Conservation (phyloP, 164 flowering plant species). For the Piper longum region DNA sequence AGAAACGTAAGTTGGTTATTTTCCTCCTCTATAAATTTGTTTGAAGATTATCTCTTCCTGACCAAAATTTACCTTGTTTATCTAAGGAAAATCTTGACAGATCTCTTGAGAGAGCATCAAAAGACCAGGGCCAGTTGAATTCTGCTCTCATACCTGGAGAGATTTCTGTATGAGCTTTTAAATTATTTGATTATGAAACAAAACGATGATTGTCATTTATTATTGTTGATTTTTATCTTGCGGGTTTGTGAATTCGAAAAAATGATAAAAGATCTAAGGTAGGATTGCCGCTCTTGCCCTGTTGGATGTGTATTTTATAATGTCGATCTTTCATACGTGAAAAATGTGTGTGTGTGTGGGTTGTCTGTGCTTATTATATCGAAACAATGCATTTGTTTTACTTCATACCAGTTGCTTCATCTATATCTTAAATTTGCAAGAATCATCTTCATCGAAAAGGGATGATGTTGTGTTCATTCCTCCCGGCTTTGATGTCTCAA, state of each 20-base stretch:
- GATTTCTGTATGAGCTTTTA: constrained; percentile 37
- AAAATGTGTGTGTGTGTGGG: neutral
- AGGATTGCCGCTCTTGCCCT: neutral
- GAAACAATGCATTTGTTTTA: neutral
- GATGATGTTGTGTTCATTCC: constrained; percentile 84
- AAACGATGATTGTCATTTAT: neutral
- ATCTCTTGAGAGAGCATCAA: constrained; percentile 55
- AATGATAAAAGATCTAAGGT: constrained; percentile 72
- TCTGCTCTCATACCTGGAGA: constrained; percentile 60
- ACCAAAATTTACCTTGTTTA: neutral
- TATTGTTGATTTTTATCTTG: neutral
- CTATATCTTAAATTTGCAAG: constrained; percentile 34
- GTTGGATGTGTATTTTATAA: neutral
- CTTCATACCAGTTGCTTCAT: neutral
- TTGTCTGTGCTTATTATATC: no score
- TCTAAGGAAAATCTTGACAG: constrained; percentile 78
- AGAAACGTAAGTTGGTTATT: constrained; percentile 50
- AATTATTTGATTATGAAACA: no score
- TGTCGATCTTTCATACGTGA: neutral
- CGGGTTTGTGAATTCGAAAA: constrained; percentile 80
- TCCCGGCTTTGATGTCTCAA: constrained; percentile 76
- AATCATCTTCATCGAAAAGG: constrained; percentile 36
- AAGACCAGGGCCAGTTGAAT: constrained; percentile 36
- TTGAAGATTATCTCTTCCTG: no score
- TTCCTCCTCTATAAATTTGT: no score